Base-by-base conservation (phyloP, 2,329 filamentous ascomycete genomes). In the Xylaria sp. region DNA sequence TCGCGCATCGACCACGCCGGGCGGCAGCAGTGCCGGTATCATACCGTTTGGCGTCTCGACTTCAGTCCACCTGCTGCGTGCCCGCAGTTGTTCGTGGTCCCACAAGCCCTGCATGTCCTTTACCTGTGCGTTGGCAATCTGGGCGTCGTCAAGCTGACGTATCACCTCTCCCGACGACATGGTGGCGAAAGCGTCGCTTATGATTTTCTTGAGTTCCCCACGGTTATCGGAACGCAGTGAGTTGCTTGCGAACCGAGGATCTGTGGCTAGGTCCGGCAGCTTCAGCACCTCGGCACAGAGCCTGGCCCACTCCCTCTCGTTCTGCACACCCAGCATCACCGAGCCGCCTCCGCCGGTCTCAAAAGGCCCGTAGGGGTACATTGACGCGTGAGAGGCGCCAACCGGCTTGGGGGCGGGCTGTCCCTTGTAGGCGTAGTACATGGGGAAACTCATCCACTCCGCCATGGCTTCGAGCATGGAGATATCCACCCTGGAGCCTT, bases 391-490 rank as follows among this genome's bases (percentile, higher is more conserved):
- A 1, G 81, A 79, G 0, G 83, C 83, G 1, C 84, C 83, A 0
- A 78, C 78, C 2, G 80, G 76, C 1, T 71, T 71, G 0, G 82
- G 82, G 0, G 76, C 73, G 0, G 77, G 63, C 2, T 80, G 78
- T 2, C 76, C 78, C 2, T 83, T 72, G 62, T 77, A 82, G 0
- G 82, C 73, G 61, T 86, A 86, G 66, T 86, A 84, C 66, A 85
- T 70, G 0, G 83, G 83, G 48, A 85, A 86, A 0, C 74, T 74
- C 83, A 86, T 86, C 84, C 84, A 86, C 67, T 86, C 84, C 0
- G 80, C 76, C 82, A 86, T 83, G 48, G 79, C 79, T 68, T 86
- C 84, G 7, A 86, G 74, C 84, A 86, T 86, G 1, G 81, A 84
- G 15, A 86, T 80, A 43, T 86, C 84, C 19, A 86, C 76, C 17